Base-by-base conservation (phyloP, 805 yeast species). In the Cyberlindnera samutprakarnensis region DNA sequence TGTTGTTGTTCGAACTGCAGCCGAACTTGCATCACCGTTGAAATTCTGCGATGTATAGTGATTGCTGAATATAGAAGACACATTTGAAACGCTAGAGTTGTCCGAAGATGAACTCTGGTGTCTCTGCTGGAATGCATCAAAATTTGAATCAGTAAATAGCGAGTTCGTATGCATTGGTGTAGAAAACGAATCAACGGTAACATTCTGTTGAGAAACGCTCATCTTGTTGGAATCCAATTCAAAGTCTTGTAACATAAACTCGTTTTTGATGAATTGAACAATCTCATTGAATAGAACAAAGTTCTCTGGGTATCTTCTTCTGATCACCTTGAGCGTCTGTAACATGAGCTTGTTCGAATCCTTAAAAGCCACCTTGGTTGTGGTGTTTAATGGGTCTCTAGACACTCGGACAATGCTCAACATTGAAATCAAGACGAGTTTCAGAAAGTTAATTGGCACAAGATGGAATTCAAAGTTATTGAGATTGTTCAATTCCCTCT, bases 381-480 rank as follows among this genome's bases (percentile, higher is more conserved):
- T 34, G 18, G 30, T 30, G 20, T 28, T 33, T 24, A 23, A 28
- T n/a, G n/a, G n/a, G 1, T 39, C 39, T 13, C 33, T 32, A 2
- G 42, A 29, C 13, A 39, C 27, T 16, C 41, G 42, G 25, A 28
- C 28, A 25, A 38, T 38, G 14, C 40, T 37, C 23, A 48, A 29
- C 38, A 44, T 38, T 4, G 52, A 39, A 14, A 50, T 31, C 6
- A 50, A 36, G 14, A 39, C 33, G 16, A 45, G 35, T 27, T 48
- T 50, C 14, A 50, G 36, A 31, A 50, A 50, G 30, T 50, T 50
- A 12, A 50, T 20, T 11, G 54, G 54, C 9, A 48, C 43, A 25
- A 48, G 27, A 28, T 50, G 54, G 25, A 50, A 48, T 25, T 50
- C 53, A 42, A 50, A 50, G 28, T 42, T 50, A 29, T 50, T 50